phyloP scores from a whole-genome alignment of 2,329 filamentous ascomycete species.

The Eutypella sp. region DNA sequence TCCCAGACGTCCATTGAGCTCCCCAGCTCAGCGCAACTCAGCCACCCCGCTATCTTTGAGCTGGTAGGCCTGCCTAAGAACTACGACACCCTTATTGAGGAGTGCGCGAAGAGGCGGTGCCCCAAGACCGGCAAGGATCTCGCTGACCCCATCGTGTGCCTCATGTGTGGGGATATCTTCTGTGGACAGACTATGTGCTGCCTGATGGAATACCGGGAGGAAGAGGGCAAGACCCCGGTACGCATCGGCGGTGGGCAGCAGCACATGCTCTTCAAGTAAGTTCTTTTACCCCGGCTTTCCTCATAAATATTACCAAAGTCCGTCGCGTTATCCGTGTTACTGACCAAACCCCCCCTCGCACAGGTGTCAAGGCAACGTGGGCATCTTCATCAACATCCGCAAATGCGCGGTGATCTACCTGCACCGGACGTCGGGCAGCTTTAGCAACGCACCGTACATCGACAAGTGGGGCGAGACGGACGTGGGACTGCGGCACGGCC shows the following conservation, averaged over 20 bases:
- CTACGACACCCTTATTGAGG: conserved; percentile 88
- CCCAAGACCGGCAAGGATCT: conserved; percentile 89
- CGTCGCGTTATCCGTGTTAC: conserved; percentile 2
- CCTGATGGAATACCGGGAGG: conserved; percentile 55
- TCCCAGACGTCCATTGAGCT: conserved; percentile 11
- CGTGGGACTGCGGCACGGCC: conserved; percentile 78
- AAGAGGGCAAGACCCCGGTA: conserved; percentile 32
- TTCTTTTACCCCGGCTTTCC: conserved; percentile 16
- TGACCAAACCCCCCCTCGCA: conserved; percentile 15
- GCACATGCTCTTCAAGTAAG: conserved; percentile 74
- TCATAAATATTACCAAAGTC: not conserved
- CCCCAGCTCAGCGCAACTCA: conserved; percentile 44
- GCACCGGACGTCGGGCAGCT: conserved; percentile 77
- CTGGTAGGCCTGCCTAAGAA: conserved; percentile 87
- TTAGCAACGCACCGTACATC: conserved; percentile 83
- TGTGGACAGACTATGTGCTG: conserved; percentile 94
- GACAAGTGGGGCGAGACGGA: conserved; percentile 96
- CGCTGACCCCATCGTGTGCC: conserved; percentile 82
- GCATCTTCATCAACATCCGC: conserved; percentile 93
- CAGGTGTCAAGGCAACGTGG: conserved; percentile 83
- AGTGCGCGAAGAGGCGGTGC: conserved; percentile 77
- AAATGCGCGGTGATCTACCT: conserved; percentile 91
- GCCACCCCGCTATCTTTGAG: conserved; percentile 90
- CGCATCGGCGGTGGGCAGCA: conserved; percentile 81
- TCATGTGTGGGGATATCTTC: conserved; percentile 96